Conservation (phyloP, 441 rosid genomes). For the Metrosideros polymorpha region DNA sequence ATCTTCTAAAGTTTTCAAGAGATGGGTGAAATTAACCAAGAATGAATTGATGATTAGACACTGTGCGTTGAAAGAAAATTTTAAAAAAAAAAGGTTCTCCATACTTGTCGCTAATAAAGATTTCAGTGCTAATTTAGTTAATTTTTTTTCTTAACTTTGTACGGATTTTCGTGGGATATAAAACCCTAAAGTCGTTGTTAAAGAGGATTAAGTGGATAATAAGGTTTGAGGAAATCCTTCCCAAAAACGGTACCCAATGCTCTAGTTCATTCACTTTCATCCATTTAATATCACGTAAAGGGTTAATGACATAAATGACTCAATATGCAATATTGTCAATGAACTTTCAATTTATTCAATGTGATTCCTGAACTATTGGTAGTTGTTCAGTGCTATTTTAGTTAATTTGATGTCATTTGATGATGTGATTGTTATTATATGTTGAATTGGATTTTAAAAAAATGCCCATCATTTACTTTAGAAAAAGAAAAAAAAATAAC, state of each 20-base stretch:
- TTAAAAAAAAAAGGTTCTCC: neutral
- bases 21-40: neutral
- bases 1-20: neutral
- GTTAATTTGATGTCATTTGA: neutral
- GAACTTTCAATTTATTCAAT: neutral
- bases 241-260: neutral
- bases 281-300: neutral
- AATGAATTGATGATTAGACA: neutral
- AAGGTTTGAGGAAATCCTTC: neutral
- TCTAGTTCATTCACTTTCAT: neutral
- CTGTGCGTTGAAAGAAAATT: neutral
- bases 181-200: neutral
- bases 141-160: neutral
- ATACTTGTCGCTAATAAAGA: neutral
- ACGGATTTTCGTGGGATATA: neutral
- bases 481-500: neutral
- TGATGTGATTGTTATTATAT: neutral
- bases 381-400: neutral
- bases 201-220: neutral
- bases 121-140: neutral
- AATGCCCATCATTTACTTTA: neutral
- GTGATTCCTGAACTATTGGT: neutral
- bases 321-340: neutral
- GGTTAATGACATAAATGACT: neutral
- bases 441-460: neutral